Percentiles rank a stretch among this genome's conserved stretches.
Evolutionary conservation across 2,329 filamentous ascomycete genomes (phyloP).

Genomic region (Exophiala sp.): DNA sequence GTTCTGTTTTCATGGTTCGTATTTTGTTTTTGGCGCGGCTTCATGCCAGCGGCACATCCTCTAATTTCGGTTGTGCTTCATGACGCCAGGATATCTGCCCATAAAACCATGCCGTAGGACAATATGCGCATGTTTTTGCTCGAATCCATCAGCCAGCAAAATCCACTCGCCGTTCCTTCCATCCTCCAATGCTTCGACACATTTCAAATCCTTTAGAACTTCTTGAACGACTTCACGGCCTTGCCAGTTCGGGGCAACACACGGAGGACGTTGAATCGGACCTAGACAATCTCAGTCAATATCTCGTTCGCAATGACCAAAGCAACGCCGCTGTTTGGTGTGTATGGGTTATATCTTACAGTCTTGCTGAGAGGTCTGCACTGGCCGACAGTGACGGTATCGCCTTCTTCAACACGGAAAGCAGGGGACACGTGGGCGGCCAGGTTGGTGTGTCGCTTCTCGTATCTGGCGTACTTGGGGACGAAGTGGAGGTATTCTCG

Average conservation of each 20-base stretch:
- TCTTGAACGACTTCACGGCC: constrained; percentile 94
- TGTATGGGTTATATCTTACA: constrained; percentile 52
- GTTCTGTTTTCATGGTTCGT: constrained; percentile 4
- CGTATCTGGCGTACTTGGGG: constrained; percentile 99
- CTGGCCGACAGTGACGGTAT: constrained; percentile 98
- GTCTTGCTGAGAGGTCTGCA: constrained; percentile 99
- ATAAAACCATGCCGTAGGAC: constrained; percentile 8
- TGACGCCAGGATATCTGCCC: constrained; percentile 13
- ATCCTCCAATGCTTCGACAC: not conserved
- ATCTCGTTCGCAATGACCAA: constrained; percentile 5
- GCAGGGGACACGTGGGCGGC: constrained; percentile 97
- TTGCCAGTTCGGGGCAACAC: constrained; percentile 97
- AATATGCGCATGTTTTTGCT: constrained; percentile 8
- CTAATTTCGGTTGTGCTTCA: constrained; percentile 16
- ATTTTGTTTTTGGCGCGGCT: constrained; percentile 6
- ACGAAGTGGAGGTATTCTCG: constrained; percentile 99
- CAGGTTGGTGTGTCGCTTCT: constrained; percentile 99
- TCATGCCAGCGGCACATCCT: constrained; percentile 13
- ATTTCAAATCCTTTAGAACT: constrained; percentile 66
- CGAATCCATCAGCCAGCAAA: constrained; percentile 1
- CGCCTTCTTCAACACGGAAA: constrained; percentile 99
- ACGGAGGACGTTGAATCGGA: constrained; percentile 99
- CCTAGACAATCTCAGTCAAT: constrained; percentile 45
- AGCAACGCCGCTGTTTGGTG: not conserved
- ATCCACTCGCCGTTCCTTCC: not conserved